Conservation (phyloP, 345 rosid genomes). For the Cardiospermum halicacabum region DNA sequence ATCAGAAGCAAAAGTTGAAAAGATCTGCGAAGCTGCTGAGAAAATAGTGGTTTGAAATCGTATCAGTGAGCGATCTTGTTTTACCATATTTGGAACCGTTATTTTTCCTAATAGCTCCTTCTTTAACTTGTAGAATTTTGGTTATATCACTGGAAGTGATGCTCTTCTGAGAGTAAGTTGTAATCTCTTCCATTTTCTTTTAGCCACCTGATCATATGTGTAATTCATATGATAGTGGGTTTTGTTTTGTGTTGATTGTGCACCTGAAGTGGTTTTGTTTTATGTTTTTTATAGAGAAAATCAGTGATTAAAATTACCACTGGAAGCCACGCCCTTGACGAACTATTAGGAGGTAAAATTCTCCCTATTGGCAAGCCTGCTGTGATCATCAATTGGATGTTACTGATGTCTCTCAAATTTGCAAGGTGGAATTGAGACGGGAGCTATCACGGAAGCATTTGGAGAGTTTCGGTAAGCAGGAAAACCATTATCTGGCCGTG, state of each 20-base stretch:
- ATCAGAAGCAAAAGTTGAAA: slow-evolving; percentile 95
- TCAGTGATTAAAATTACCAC: slow-evolving; percentile 74
- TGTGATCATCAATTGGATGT: background rate
- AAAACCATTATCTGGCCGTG: background rate
- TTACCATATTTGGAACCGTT: background rate
- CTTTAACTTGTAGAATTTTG: slow-evolving; percentile 54
- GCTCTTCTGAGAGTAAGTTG: slow-evolving; percentile 73
- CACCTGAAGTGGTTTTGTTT: background rate
- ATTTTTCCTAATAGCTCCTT: background rate
- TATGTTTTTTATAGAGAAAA: slow-evolving; percentile 44
- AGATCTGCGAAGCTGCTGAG: slow-evolving; percentile 97
- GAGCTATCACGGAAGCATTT: slow-evolving; percentile 84
- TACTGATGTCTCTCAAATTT: slow-evolving; percentile 13
- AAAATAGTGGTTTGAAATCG: slow-evolving; percentile 74
- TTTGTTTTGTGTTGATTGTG: background rate
- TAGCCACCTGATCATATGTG: background rate
- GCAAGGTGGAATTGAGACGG: slow-evolving; percentile 83
- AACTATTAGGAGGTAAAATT: slow-evolving; percentile 77
- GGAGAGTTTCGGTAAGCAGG: slow-evolving; percentile 76
- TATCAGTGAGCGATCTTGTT: background rate
- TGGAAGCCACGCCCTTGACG: slow-evolving; percentile 93
- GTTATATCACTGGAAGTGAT: slow-evolving; percentile 89
- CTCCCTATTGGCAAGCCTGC: background rate
- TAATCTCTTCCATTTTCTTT: background rate
- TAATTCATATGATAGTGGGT: background rate